Conservation (phyloP, 2,329 filamentous ascomycete species). For the Colletotrichum coccodes region DNA sequence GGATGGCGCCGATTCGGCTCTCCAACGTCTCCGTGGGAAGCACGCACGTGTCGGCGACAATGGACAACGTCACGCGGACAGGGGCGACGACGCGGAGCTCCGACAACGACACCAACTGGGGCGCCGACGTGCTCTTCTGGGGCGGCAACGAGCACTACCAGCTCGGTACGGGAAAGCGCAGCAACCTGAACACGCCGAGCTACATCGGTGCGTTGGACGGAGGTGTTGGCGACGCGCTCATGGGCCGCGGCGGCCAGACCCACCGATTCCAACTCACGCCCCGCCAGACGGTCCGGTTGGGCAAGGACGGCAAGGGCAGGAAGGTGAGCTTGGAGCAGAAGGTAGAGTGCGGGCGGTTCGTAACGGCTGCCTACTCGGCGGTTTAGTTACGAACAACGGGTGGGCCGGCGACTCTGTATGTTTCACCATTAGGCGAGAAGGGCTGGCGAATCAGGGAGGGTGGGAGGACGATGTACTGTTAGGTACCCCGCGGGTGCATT, state of each 20-base stretch:
- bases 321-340: slow-evolving; percentile 84
- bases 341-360: slow-evolving; percentile 85
- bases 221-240: slow-evolving; percentile 66
- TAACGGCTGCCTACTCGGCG: slow-evolving; percentile 85
- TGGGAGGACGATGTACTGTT: not conserved
- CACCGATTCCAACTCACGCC: slow-evolving; percentile 87
- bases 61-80: slow-evolving; percentile 82
- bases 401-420: slow-evolving; percentile 7
- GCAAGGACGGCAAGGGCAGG: slow-evolving; percentile 67
- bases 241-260: slow-evolving; percentile 69
- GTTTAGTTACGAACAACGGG: slow-evolving; percentile 43
- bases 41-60: slow-evolving; percentile 83
- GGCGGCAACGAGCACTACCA: slow-evolving; percentile 95
- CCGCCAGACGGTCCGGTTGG: slow-evolving; percentile 73
- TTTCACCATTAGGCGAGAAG: slow-evolving; percentile 7
- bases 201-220: slow-evolving; percentile 84
- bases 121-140: slow-evolving; percentile 91
- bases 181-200: slow-evolving; percentile 78
- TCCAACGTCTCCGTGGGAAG: slow-evolving; percentile 78
- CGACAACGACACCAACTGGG: slow-evolving; percentile 84
- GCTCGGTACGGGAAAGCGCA: slow-evolving; percentile 89
- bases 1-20: slow-evolving; percentile 81
- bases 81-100: slow-evolving; percentile 60
- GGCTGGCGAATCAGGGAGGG: not conserved
- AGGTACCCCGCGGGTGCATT: not conserved